Conservation (phyloP, 345 rosid species). For the Brassica incana region DNA sequence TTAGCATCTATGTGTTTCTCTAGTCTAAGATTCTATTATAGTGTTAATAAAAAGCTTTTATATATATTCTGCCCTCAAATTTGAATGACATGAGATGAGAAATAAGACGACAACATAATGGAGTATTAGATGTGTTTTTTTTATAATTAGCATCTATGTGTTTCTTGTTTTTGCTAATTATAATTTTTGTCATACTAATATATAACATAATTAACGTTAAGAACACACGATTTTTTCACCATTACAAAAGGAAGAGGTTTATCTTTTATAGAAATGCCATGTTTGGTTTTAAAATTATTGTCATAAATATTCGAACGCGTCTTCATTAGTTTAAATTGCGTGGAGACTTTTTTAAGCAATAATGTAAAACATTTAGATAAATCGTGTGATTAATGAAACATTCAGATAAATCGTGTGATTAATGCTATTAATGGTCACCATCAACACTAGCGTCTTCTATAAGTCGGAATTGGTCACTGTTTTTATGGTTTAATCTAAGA, state of each 20-base stretch:
- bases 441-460: not conserved
- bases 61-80: no score
- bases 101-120: not conserved
- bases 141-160: no score
- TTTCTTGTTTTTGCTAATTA: no score
- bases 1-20: not conserved
- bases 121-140: not conserved
- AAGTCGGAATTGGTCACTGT: not conserved
- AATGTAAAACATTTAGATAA: no score
- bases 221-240: not conserved
- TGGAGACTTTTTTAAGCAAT: not conserved
- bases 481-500: not conserved
- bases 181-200: no score
- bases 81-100: no score
- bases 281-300: not conserved
- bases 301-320: not conserved
- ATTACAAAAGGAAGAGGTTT: not conserved
- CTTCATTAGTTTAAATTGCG: not conserved
- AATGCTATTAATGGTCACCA: not conserved
- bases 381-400: no score
- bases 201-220: no score
- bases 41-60: no score
- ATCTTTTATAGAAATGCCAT: not conserved
- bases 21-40: not conserved
- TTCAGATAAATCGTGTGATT: not conserved